Base-by-base conservation (phyloP, 2,329 filamentous ascomycete species). In the Fusarium hainanense region DNA sequence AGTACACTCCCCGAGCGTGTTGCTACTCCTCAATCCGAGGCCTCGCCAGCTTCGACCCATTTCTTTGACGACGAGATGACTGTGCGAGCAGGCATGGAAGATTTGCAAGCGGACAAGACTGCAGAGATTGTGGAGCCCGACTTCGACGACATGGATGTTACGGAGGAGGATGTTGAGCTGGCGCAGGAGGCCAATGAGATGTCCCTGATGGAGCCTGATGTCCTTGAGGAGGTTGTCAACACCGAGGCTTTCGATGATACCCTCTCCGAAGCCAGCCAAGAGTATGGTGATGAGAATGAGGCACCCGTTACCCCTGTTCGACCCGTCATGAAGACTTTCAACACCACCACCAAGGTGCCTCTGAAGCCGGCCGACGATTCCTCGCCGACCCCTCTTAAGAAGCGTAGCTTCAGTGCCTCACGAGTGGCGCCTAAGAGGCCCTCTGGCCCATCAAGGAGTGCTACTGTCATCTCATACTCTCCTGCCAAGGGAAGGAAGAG, bases 341-440 rank as follows among this genome's bases (percentile, higher is more conserved):
- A 92, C 77, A 94, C 92, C 0, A 89, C 92, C 1, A 92, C 90
- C 27, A 94, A 94, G 79, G 88, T 94, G 7, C 92, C 92, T 3
- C 80, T 94, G 42, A 93, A 93, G 78, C 83, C 89, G 6, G 89
- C 89, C 25, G 90, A 88, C 73, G 79, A 92, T 75, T 80, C 85
- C 74, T 81, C 87, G 55, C 79, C 86, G 34, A 80, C 82, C 59
- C 78, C 83, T 64, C 70, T 79, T 47, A 87, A 85, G 76, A 83
- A 83, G 69, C 84, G 83, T 32, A 84, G 85, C 70, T 82, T 83
- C 66, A 88, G 85, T 58, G 83, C 80, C 21, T 85, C 86, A 0
- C 83, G 84, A 34, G 77, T 85, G 20, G 81, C 85, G 3, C 74
- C 79, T 41, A 79, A 81, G 61, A 82, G 84, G 28, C 83, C 83